phyloP scores from a whole-genome alignment of 2,329 filamentous ascomycete genomes.

The Pseudogymnoascus sp. region DNA sequence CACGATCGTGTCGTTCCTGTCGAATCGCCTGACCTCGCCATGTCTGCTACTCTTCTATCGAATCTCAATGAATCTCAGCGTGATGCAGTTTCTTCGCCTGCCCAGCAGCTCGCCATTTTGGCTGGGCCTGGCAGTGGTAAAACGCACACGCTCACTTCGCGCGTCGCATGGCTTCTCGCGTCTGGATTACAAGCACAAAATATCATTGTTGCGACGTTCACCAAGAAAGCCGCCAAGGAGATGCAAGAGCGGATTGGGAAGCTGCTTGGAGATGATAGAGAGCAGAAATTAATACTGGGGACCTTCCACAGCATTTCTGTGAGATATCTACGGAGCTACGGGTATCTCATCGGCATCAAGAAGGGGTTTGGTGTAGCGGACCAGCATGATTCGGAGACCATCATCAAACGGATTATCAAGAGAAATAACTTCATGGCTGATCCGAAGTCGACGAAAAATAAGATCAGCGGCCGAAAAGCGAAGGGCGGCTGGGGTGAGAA shows the following conservation, averaged over 20 bases:
- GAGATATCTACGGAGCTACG: constrained; percentile 76
- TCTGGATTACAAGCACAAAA: constrained; percentile 69
- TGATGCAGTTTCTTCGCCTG: constrained; percentile 53
- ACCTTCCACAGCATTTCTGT: constrained; percentile 93
- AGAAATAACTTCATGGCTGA: constrained; percentile 61
- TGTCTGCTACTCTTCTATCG: constrained; percentile 34
- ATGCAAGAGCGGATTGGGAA: constrained; percentile 84
- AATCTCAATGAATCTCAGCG: constrained; percentile 58
- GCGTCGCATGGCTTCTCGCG: constrained; percentile 80
- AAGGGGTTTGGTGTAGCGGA: constrained; percentile 89
- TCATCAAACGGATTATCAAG: constrained; percentile 77
- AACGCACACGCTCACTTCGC: constrained; percentile 88
- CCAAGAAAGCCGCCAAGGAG: constrained; percentile 85
- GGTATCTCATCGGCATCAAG: constrained; percentile 70
- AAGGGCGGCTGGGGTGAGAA: constrained; percentile 34
- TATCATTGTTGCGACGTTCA: constrained; percentile 93
- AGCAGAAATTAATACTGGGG: constrained; percentile 72
- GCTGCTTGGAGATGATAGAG: constrained; percentile 68
- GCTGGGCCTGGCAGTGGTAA: constrained; percentile 71
- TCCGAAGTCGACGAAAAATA: constrained; percentile 57
- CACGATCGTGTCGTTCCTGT: background rate
- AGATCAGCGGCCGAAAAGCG: constrained; percentile 64
- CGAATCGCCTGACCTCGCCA: background rate
- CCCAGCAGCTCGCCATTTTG: constrained; percentile 51
- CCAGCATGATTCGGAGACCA: constrained; percentile 66